phyloP scores from a whole-genome alignment of 768 basidiomycete genomes.

The Tricholoma hemisulphureum region DNA sequence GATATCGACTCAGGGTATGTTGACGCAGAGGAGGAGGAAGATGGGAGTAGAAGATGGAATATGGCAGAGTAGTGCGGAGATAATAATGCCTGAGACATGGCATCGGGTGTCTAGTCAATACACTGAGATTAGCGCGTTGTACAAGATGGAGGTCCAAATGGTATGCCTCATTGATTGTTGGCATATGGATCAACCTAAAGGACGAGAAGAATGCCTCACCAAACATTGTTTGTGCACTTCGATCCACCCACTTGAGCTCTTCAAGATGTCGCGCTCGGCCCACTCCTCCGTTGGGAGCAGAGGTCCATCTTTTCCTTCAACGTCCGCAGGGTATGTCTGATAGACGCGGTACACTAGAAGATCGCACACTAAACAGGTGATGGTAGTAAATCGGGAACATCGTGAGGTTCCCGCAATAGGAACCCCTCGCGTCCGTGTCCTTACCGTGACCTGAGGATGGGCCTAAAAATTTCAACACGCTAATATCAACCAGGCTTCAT shows the following conservation, averaged over 20 bases:
- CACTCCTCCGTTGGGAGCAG: constrained; percentile 72
- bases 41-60: constrained; percentile 48
- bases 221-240: constrained; percentile 64
- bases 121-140: constrained; percentile 11
- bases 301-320: constrained; percentile 61
- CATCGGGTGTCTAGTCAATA: constrained; percentile 32
- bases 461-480: constrained; percentile 36
- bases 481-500: constrained; percentile 4
- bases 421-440: constrained; percentile 50
- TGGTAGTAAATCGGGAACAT: constrained; percentile 57
- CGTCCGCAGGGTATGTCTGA: constrained; percentile 55
- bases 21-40: constrained; percentile 28
- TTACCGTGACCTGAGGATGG: constrained; percentile 69
- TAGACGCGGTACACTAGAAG: constrained; percentile 65
- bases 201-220: constrained; percentile 37
- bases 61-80: constrained; percentile 44
- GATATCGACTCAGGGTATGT: constrained; percentile 24
- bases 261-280: constrained; percentile 71
- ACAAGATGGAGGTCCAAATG: constrained; percentile 2
- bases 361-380: constrained; percentile 71
- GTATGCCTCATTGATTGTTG: background rate
- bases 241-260: constrained; percentile 69
- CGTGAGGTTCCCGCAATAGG: constrained; percentile 44
- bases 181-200: constrained; percentile 27
- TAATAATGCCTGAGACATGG: constrained; percentile 22